Percentiles rank a stretch among this genome's conserved stretches.
Conservation (phyloP, 805 yeast species). For the Maudiozyma serrabonitensis region DNA sequence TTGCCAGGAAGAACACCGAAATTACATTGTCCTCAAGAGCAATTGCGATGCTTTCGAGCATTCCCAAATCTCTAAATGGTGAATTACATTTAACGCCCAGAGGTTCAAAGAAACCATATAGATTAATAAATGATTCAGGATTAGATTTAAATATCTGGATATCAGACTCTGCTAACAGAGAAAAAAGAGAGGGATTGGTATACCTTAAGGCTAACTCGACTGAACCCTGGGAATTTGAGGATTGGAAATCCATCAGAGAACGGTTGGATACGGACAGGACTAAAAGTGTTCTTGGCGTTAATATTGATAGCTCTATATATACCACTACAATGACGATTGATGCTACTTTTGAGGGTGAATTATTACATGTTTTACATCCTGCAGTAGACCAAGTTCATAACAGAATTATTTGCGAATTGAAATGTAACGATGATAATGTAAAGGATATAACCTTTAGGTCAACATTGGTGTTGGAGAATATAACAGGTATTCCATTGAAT, state of each 20-base stretch:
- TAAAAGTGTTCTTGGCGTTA: slow-evolving; percentile 54
- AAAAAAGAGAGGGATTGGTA: slow-evolving; percentile 18
- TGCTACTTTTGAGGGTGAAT: slow-evolving; percentile 77
- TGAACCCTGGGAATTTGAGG: slow-evolving; percentile 86
- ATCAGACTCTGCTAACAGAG: slow-evolving; percentile 34
- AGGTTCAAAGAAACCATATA: slow-evolving; percentile 75
- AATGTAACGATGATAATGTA: slow-evolving; percentile 63
- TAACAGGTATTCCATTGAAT: slow-evolving; percentile 50
- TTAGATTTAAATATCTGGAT: slow-evolving; percentile 73
- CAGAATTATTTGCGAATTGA: slow-evolving; percentile 63
- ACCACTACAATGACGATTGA: slow-evolving; percentile 47
- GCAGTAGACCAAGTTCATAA: slow-evolving; percentile 54
- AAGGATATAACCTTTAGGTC: slow-evolving; percentile 74
- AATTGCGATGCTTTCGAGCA: slow-evolving; percentile 64
- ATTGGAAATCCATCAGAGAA: slow-evolving; percentile 83
- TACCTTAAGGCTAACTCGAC: slow-evolving; percentile 39
- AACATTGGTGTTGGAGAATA: slow-evolving; percentile 59
- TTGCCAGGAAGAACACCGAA: slow-evolving; percentile 71
- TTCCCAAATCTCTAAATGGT: slow-evolving; percentile 46
- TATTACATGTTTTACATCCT: slow-evolving; percentile 58
- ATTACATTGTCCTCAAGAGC: slow-evolving; percentile 74
- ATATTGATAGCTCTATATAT: slow-evolving; percentile 47
- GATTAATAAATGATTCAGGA: slow-evolving; percentile 78
- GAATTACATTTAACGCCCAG: slow-evolving; percentile 50
- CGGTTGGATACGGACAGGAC: slow-evolving; percentile 56